phyloP scores from a whole-genome alignment of 192 early-diverging fungal genomes.

The Gigaspora rosea region DNA sequence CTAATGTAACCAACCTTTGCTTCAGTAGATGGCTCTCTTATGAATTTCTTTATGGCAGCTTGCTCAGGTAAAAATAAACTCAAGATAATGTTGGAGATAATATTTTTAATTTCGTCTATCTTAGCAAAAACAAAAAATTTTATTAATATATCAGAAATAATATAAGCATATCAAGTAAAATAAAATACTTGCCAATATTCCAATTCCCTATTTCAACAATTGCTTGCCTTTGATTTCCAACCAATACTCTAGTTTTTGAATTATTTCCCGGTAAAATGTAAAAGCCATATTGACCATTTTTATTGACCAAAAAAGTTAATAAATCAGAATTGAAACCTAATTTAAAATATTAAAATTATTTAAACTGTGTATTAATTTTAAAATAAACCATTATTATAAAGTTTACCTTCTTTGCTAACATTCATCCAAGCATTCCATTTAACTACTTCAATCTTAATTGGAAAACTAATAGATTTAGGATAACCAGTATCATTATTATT shows the following conservation, averaged over 20 bases:
- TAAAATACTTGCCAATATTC: slow-evolving; percentile 34
- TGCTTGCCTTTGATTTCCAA: slow-evolving; percentile 42
- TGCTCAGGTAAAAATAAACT: slow-evolving; percentile 40
- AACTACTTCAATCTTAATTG: slow-evolving; percentile 20
- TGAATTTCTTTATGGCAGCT: slow-evolving; percentile 29
- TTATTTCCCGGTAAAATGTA: slow-evolving; percentile 36
- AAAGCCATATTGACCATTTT: slow-evolving; percentile 44
- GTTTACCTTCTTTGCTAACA: background rate
- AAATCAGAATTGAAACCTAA: background rate
- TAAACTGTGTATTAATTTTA: background rate
- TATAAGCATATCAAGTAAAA: background rate
- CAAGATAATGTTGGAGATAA: slow-evolving; percentile 33
- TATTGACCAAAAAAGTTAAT: background rate
- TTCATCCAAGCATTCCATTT: slow-evolving; percentile 19
- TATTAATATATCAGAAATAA: background rate
- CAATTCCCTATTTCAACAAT: slow-evolving; percentile 34
- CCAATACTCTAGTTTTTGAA: slow-evolving; percentile 12
- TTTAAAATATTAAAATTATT: background rate
- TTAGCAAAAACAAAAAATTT: background rate
- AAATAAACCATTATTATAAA: background rate
- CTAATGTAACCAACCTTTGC: slow-evolving; percentile 28
- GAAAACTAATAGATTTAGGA: slow-evolving; percentile 29
- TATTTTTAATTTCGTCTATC: slow-evolving; percentile 37
- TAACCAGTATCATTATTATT: background rate
- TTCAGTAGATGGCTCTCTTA: slow-evolving; percentile 9